Conservation (phyloP, 2,329 filamentous ascomycete genomes). For the Bisporella sp. region DNA sequence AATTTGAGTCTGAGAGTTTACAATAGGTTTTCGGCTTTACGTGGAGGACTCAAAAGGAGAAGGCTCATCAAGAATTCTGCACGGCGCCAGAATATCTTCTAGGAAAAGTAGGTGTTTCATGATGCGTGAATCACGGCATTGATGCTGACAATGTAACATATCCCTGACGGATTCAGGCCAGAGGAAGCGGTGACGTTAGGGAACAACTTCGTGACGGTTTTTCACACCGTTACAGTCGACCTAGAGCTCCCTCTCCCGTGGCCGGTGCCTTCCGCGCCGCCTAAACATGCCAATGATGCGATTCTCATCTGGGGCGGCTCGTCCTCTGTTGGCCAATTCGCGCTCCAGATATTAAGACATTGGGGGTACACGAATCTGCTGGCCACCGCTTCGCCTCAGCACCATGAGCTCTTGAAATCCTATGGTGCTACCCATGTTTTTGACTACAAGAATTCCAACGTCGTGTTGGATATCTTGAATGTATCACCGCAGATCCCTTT, state of each 20-base stretch:
- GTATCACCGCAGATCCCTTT: slow-evolving; percentile 31
- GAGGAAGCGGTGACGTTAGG: slow-evolving; percentile 43
- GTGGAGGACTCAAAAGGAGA: slow-evolving; percentile 39
- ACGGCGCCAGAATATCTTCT: slow-evolving; percentile 44
- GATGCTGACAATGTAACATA: slow-evolving; percentile 12
- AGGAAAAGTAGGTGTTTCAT: slow-evolving; percentile 28
- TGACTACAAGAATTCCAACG: slow-evolving; percentile 24
- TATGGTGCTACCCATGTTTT: slow-evolving; percentile 14
- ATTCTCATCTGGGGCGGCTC: slow-evolving; percentile 31
- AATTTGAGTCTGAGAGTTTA: not conserved
- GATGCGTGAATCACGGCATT: not conserved
- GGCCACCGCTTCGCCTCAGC: slow-evolving; percentile 20
- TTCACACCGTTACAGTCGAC: slow-evolving; percentile 46
- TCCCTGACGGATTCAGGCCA: slow-evolving; percentile 35
- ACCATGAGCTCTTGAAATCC: slow-evolving; percentile 24
- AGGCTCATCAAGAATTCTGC: slow-evolving; percentile 48
- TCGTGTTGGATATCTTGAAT: slow-evolving; percentile 17
- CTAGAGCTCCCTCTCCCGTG: slow-evolving; percentile 48
- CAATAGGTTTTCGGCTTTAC: slow-evolving; percentile 41
- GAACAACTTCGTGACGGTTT: slow-evolving; percentile 52
- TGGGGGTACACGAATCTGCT: slow-evolving; percentile 45
- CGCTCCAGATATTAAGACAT: slow-evolving; percentile 37
- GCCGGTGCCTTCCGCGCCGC: slow-evolving; percentile 30
- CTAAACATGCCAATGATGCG: slow-evolving; percentile 22
- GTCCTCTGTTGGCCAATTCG: slow-evolving; percentile 24